A percentile compares a stretch with the other conserved stretches of the same genome.
Evolutionary conservation across 2,329 filamentous ascomycete genomes (phyloP).

Genomic region (Paramyrothecium roridum): DNA sequence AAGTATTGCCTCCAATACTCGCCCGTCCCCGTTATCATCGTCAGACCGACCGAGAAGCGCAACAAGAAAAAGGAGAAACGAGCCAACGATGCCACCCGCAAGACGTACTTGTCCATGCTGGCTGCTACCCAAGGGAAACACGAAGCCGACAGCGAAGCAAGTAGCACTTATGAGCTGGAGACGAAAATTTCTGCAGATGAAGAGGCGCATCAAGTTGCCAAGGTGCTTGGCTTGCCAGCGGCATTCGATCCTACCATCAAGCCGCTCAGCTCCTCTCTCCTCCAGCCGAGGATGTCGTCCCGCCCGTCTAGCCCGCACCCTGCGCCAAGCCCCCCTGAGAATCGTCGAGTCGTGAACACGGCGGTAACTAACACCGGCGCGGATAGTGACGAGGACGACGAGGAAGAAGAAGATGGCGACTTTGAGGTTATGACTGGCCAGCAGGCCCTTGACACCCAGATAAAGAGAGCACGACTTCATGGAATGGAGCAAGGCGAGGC

Average conservation of each 20-base stretch:
- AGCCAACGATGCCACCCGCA: conserved; percentile 69
- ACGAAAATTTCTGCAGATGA: conserved; percentile 54
- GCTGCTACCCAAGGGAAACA: conserved; percentile 57
- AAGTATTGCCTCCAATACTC: conserved; percentile 95
- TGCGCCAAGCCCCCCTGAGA: conserved; percentile 12
- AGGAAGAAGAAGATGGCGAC: conserved; percentile 35
- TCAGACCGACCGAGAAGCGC: conserved; percentile 81
- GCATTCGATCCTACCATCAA: conserved; percentile 63
- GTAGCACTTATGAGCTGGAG: conserved; percentile 52
- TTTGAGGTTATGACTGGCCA: conserved; percentile 44
- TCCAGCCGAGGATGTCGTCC: conserved; percentile 9
- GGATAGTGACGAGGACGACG: conserved; percentile 36
- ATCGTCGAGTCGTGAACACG: conserved; percentile 16
- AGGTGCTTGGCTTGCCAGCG: conserved; percentile 59
- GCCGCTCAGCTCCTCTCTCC: conserved; percentile 37
- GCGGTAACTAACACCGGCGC: conserved; percentile 31
- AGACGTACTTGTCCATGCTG: conserved; percentile 76
- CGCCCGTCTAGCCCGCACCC: conserved; percentile 12
- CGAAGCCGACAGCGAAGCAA: conserved; percentile 54
- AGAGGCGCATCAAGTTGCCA: conserved; percentile 62
- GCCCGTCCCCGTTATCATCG: conserved; percentile 88
- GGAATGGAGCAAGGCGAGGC: conserved; percentile 60
- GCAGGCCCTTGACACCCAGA: conserved; percentile 40
- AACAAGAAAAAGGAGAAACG: conserved; percentile 89
- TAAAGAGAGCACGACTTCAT: conserved; percentile 51